Evolutionary conservation across 2,329 filamentous ascomycete genomes (phyloP).

Genomic region (Rachicladosporium sp.): DNA sequence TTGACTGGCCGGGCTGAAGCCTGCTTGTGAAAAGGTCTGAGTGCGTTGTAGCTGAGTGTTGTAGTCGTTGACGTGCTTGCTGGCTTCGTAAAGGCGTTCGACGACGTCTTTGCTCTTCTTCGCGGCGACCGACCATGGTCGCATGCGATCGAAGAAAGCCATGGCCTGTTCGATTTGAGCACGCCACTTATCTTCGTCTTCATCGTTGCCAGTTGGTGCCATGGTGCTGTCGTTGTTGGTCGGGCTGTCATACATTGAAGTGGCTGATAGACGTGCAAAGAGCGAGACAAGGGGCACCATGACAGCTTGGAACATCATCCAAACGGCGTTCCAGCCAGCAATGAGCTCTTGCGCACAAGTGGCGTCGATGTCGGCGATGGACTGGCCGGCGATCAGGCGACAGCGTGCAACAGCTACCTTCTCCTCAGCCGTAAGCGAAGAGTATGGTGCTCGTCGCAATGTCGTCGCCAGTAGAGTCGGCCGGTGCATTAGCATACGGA

Average conservation of each 20-base stretch:
- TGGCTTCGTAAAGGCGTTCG: conserved; percentile 29
- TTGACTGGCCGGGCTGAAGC: conserved; percentile 5
- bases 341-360: conserved; percentile 64
- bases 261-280: conserved; percentile 32
- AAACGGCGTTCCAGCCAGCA: conserved; percentile 69
- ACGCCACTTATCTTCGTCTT: conserved; percentile 29
- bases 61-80: conserved; percentile 16
- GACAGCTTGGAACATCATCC: conserved; percentile 69
- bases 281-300: conserved; percentile 68
- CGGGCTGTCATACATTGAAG: conserved; percentile 2
- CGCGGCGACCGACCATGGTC: conserved; percentile 33
- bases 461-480: conserved; percentile 55
- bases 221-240: conserved; percentile 23
- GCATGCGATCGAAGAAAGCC: conserved; percentile 31
- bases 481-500: conserved; percentile 63
- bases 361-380: conserved; percentile 58
- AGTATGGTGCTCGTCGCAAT: conserved; percentile 42
- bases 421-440: conserved; percentile 47
- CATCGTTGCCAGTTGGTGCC: conserved; percentile 11
- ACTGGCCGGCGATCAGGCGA: conserved; percentile 54
- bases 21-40: conserved; percentile 4
- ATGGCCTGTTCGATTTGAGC: conserved; percentile 30
- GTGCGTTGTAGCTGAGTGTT: conserved; percentile 13
- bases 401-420: conserved; percentile 56
- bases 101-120: conserved; percentile 32